A percentile compares a stretch with the other conserved stretches of the same genome.
Conservation (phyloP, 768 basidiomycete species). For the Suillus clintonianus region DNA sequence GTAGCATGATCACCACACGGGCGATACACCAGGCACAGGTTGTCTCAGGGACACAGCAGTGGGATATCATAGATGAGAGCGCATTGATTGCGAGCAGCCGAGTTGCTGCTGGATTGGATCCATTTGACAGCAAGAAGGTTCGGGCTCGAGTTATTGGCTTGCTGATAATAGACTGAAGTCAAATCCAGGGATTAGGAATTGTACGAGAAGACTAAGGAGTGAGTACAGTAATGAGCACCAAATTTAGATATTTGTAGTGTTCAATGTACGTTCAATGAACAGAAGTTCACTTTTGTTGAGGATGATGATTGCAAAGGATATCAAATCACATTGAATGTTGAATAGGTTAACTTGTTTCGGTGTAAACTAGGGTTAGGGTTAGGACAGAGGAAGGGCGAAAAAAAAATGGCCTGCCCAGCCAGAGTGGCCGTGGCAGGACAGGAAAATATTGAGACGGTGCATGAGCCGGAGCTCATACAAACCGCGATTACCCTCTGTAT, state of each 20-base stretch:
- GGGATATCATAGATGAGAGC: constrained; percentile 79
- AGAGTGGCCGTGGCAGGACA: constrained; percentile 67
- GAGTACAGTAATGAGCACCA: neutral
- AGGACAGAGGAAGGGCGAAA: constrained; percentile 41
- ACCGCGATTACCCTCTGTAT: constrained; percentile 53
- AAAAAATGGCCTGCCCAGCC: constrained; percentile 54
- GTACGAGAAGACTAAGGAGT: constrained; percentile 22
- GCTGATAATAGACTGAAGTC: neutral
- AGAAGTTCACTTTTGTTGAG: too few species aligned
- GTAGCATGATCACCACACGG: constrained; percentile 77
- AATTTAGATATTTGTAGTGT: too few species aligned
- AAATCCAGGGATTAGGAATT: constrained; percentile 19
- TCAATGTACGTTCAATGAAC: neutral
- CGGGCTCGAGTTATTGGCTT: constrained; percentile 5
- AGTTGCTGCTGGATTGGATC: constrained; percentile 68
- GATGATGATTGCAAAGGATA: too few species aligned
- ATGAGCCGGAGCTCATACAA: constrained; percentile 73
- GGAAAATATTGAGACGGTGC: constrained; percentile 78
- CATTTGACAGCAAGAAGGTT: constrained; percentile 39
- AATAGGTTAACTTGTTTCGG: neutral
- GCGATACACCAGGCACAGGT: constrained; percentile 60
- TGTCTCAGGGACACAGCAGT: constrained; percentile 46
- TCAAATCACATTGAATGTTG: too few species aligned
- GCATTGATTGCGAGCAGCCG: constrained; percentile 77
- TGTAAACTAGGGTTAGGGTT: constrained; percentile 36